Conservation (phyloP, 73 alveolate species). For the Breviolum minutum region DNA sequence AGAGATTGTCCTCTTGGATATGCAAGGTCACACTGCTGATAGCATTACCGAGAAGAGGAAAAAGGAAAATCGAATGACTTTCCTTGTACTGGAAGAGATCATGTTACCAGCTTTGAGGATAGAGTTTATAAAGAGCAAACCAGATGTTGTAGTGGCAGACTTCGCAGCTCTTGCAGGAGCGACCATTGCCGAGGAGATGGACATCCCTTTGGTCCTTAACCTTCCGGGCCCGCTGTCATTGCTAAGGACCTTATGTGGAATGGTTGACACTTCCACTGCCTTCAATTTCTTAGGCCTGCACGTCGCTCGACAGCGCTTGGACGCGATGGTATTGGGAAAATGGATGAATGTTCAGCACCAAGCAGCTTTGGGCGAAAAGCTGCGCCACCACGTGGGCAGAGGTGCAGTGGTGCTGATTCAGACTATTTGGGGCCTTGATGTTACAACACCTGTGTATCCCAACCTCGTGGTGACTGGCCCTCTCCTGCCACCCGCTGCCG, state of each 20-base stretch:
- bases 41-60: not conserved
- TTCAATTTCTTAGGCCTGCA: not conserved
- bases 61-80: not conserved
- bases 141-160: conserved; percentile 40
- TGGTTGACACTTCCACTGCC: conserved; percentile 5
- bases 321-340: not conserved
- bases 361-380: not conserved
- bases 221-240: conserved; percentile 29
- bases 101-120: conserved; percentile 37
- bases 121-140: not conserved
- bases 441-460: conserved; percentile 29
- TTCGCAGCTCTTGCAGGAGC: conserved; percentile 66
- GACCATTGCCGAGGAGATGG: conserved; percentile 10
- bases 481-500: conserved; percentile 57
- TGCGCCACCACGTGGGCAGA: conserved; percentile 18
- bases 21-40: not conserved
- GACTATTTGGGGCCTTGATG: conserved; percentile 68
- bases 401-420: conserved; percentile 23
- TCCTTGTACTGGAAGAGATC: conserved; percentile 16
- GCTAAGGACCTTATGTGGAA: not conserved
- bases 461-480: conserved; percentile 73
- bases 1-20: not conserved
- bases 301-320: conserved; percentile 29
- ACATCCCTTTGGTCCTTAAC: conserved; percentile 24
- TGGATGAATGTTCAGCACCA: not conserved